These are phyloP conservation scores for Ophiostoma sp. DNA, from an alignment of 2,329 filamentous ascomycete genomes.

Conservation along the genomic window DNA sequence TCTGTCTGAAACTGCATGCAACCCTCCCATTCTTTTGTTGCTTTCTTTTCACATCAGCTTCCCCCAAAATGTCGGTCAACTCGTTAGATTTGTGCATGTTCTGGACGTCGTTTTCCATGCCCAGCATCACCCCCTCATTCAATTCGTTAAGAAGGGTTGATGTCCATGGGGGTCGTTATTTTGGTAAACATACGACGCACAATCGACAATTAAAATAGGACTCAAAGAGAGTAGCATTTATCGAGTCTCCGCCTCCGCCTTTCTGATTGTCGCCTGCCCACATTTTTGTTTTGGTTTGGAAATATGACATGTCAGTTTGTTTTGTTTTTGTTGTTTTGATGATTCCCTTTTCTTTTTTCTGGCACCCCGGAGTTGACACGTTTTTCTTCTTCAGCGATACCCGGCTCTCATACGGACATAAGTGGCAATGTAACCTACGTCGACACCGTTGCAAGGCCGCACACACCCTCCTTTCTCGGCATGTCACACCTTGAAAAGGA, in stretches of 20 bases:
- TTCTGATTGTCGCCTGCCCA: neutral
- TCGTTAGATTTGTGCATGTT: neutral
- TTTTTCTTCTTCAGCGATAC: neutral
- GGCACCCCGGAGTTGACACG: neutral
- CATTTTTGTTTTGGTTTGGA: neutral
- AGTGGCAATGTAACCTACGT: neutral
- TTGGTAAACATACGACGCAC: neutral
- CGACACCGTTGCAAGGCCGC: neutral
- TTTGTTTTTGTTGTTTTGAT: neutral
- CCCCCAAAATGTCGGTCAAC: neutral
- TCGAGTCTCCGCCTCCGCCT: slow-evolving; percentile 10
- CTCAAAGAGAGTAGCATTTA: neutral
- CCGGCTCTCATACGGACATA: neutral
- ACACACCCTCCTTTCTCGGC: neutral
- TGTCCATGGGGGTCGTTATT: neutral
- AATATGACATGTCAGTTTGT: neutral
- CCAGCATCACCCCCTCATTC: neutral
- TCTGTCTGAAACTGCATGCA: neutral
- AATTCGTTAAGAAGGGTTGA: neutral
- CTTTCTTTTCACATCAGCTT: neutral
- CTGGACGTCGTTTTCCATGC: neutral
- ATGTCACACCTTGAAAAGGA: neutral
- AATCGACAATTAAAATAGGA: neutral
- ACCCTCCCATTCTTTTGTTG: neutral
- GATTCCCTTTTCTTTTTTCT: neutral